Evolutionary conservation across 495 filamentous ascomycete genomes (phyloP).

Genomic region (Viridothelium virens): DNA sequence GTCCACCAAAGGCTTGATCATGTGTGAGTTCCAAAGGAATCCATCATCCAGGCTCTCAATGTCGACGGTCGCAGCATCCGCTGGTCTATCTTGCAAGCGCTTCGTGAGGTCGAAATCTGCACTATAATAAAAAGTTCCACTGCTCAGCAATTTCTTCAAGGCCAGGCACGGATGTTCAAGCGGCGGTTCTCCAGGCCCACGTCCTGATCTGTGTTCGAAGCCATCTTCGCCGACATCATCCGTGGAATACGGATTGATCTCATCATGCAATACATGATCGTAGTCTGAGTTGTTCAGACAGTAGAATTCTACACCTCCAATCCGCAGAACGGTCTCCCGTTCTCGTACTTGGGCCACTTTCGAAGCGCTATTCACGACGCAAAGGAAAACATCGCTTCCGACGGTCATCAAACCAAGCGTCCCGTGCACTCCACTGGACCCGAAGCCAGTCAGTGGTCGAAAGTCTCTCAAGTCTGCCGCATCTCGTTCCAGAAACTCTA

Average conservation of each 20-base stretch:
- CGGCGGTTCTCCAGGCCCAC: conserved; percentile 56
- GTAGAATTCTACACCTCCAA: conserved; percentile 82
- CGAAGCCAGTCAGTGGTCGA: conserved; percentile 56
- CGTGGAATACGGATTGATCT: conserved; percentile 46
- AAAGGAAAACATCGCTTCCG: conserved; percentile 79
- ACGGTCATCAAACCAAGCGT: conserved; percentile 87
- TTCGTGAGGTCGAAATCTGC: conserved; percentile 94
- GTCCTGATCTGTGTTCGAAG: conserved; percentile 46
- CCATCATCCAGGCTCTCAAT: conserved; percentile 63
- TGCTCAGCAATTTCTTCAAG: conserved; percentile 80
- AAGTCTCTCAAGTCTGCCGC: conserved; percentile 64
- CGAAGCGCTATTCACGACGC: conserved; percentile 71
- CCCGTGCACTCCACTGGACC: conserved; percentile 57
- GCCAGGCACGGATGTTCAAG: conserved; percentile 83
- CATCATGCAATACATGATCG: conserved; percentile 61
- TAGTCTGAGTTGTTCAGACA: conserved; percentile 80
- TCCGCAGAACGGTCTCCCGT: conserved; percentile 79
- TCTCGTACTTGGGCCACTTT: conserved; percentile 76
- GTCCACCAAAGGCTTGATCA: conserved; percentile 84
- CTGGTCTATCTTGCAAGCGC: conserved; percentile 73
- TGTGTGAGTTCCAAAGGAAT: conserved; percentile 96
- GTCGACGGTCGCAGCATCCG: conserved; percentile 32
- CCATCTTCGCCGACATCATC: conserved; percentile 47
- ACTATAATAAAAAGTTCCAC: conserved; percentile 98
- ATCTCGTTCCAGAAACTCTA: conserved; percentile 69